These are phyloP conservation scores for Penicillium samsonianum DNA, from an alignment of 495 filamentous ascomycete genomes.

Conservation along the genomic window DNA sequence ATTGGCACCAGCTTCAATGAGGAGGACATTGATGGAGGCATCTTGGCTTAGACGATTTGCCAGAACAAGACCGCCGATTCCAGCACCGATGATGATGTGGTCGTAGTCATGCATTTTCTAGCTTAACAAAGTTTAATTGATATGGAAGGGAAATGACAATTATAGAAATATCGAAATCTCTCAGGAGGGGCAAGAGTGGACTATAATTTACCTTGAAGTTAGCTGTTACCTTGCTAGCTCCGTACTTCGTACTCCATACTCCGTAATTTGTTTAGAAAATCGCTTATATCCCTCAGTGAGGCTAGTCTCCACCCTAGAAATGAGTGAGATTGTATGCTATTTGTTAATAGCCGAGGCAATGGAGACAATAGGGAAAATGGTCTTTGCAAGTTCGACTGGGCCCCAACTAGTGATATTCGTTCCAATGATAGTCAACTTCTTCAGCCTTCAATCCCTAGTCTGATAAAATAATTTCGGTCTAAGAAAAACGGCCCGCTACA, in stretches of 20 bases:
- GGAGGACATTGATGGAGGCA: conserved; percentile 41
- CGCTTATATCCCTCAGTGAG: not conserved
- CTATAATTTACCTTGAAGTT: not conserved
- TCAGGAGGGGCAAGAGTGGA: not conserved
- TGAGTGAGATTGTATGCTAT: not conserved
- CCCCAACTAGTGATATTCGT: not conserved
- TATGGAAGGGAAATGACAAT: not conserved
- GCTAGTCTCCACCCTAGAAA: too few species aligned
- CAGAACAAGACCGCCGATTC: conserved; percentile 49
- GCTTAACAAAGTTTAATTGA: not conserved
- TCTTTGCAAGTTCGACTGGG: not conserved
- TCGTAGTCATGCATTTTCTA: conserved; percentile 26
- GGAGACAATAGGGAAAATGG: not conserved
- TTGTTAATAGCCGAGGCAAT: not conserved
- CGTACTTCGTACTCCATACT: too few species aligned
- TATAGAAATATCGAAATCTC: not conserved
- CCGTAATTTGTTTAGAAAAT: not conserved
- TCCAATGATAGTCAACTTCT: conserved; percentile 2
- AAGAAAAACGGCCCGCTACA: conserved; percentile 8
- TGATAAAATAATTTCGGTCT: not conserved
- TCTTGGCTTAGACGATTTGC: conserved; percentile 50
- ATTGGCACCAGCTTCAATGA: conserved; percentile 56
- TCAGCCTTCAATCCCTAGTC: not conserved
- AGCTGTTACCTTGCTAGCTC: not conserved
- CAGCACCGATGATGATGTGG: conserved; percentile 45